phyloP scores from a whole-genome alignment of 805 yeast genomes.

The Zygosaccharomyces bailii region DNA sequence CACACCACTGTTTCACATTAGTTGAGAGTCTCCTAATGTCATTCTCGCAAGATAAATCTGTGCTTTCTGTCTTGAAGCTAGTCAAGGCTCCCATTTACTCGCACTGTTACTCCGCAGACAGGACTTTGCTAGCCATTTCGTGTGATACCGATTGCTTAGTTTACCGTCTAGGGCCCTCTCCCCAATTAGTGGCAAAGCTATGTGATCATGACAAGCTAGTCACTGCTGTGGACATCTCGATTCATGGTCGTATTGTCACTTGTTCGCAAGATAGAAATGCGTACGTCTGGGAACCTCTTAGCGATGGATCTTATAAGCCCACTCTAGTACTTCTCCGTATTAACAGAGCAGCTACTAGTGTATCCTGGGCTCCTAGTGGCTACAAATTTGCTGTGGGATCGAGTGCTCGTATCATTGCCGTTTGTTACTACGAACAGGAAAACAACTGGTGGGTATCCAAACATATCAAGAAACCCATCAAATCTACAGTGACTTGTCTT shows the following conservation, averaged over 20 bases:
- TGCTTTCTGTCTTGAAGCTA: constrained; percentile 49
- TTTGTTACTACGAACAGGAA: constrained; percentile 92
- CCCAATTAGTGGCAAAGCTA: constrained; percentile 62
- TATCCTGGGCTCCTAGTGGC: constrained; percentile 95
- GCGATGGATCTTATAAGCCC: constrained; percentile 67
- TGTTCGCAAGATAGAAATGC: constrained; percentile 98
- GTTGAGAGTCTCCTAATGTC: constrained; percentile 38
- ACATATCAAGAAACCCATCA: constrained; percentile 92
- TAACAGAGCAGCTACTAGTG: constrained; percentile 92
- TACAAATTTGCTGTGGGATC: constrained; percentile 95
- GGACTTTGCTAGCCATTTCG: constrained; percentile 69
- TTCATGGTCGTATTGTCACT: constrained; percentile 86
- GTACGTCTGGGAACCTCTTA: constrained; percentile 83
- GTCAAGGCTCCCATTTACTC: constrained; percentile 87
- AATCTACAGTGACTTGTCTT: constrained; percentile 76
- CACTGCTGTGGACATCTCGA: constrained; percentile 89
- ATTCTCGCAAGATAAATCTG: constrained; percentile 22
- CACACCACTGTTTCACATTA: constrained; percentile 13
- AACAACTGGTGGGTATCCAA: constrained; percentile 99
- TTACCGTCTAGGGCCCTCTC: constrained; percentile 53
- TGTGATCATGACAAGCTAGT: constrained; percentile 89
- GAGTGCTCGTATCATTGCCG: constrained; percentile 89
- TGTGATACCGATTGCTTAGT: constrained; percentile 73
- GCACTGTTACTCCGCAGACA: constrained; percentile 78
- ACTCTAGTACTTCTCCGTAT: constrained; percentile 89